Percentiles rank a stretch among this genome's conserved stretches.
phyloP scores from a whole-genome alignment of 1,284 basidiomycete genomes.

The Ustilago tritici region DNA sequence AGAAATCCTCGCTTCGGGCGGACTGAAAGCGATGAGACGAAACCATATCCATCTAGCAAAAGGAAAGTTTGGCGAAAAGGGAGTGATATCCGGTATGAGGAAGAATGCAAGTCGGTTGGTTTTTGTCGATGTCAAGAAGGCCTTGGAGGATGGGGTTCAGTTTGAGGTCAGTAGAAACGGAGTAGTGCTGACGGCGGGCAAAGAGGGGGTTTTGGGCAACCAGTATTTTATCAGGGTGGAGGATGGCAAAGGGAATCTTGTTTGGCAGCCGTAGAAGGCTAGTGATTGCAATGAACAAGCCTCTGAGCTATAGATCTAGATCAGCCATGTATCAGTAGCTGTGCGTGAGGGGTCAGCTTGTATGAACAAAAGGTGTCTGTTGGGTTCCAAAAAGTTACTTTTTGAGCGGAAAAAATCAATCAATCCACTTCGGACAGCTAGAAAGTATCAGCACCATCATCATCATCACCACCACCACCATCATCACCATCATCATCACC shows the following conservation, averaged over 20 bases:
- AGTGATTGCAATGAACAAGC: background rate
- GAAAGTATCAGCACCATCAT: background rate
- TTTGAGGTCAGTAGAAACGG: constrained; percentile 84
- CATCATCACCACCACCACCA: background rate
- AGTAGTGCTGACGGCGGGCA: constrained; percentile 83
- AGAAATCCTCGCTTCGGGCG: constrained; percentile 71
- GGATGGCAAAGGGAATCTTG: constrained; percentile 39
- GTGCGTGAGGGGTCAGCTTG: background rate
- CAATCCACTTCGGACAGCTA: constrained; percentile 3
- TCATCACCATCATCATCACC: background rate
- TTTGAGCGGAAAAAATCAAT: background rate
- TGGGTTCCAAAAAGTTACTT: too few species aligned
- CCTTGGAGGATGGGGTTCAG: constrained; percentile 77
- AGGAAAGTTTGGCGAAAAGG: constrained; percentile 73
- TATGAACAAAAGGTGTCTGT: background rate
- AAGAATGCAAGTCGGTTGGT: constrained; percentile 79
- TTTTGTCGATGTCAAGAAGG: constrained; percentile 79
- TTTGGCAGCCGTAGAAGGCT: constrained; percentile 39
- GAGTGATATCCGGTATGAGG: constrained; percentile 85
- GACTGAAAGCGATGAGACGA: constrained; percentile 84
- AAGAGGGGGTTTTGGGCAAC: constrained; percentile 31
- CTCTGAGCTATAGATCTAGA: too few species aligned
- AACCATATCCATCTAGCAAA: constrained; percentile 91
- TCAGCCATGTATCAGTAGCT: background rate
- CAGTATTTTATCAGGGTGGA: constrained; percentile 51